These are phyloP conservation scores for Plasmodium blacklocki DNA, from an alignment of 169 alveolate species.

Conservation along the genomic window DNA sequence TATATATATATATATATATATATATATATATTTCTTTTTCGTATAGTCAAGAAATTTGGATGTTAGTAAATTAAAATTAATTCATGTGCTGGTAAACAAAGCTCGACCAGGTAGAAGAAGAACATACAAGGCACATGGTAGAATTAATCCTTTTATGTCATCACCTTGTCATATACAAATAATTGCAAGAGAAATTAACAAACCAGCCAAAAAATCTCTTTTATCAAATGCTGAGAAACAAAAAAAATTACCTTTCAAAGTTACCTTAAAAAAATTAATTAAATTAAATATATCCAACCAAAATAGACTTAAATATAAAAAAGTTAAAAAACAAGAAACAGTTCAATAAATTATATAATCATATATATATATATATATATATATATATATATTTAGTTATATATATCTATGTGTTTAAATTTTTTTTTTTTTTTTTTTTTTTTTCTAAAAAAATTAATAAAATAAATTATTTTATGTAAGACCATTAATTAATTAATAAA, in stretches of 20 bases:
- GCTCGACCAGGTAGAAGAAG: constrained; percentile 98
- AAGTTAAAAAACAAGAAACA: constrained; percentile 8
- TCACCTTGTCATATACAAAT: constrained; percentile 93
- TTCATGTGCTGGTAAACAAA: constrained; percentile 95
- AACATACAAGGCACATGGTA: constrained; percentile 99
- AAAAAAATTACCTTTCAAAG: constrained; percentile 39
- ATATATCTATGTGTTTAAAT: too few species aligned
- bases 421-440: too few species aligned
- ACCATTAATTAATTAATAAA: too few species aligned
- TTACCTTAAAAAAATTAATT: constrained; percentile 69
- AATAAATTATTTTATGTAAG: too few species aligned
- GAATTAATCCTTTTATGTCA: constrained; percentile 95
- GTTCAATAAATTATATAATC: neutral
- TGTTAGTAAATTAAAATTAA: constrained; percentile 91
- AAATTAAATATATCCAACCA: constrained; percentile 47
- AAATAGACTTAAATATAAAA: constrained; percentile 18
- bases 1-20: constrained; percentile 8
- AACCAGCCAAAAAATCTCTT: constrained; percentile 75
- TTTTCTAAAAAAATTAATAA: too few species aligned
- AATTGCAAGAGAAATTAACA: constrained; percentile 89
- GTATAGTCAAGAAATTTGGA: constrained; percentile 93
- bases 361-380: too few species aligned
- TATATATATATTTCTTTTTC: neutral
- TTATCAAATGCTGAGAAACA: constrained; percentile 51
- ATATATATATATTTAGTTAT: too few species aligned